These are phyloP conservation scores for Lentinula novae-zelandiae DNA, from an alignment of 1,284 basidiomycete species.

Conservation along the genomic window DNA sequence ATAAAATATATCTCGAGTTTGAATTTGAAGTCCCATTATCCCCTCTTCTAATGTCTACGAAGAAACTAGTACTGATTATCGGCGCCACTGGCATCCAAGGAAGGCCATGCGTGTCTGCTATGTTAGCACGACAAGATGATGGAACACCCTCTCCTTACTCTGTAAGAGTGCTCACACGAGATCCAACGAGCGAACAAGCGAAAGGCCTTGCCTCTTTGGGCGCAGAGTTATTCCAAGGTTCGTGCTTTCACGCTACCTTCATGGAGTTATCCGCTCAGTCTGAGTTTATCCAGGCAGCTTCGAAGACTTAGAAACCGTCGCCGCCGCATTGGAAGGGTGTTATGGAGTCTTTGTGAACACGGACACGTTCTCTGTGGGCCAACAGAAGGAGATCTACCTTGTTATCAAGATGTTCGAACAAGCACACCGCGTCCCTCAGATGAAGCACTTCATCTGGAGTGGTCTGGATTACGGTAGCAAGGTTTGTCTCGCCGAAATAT, in stretches of 20 bases:
- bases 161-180: conserved; percentile 44
- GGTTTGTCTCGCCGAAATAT: conserved; percentile 22
- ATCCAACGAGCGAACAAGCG: conserved; percentile 33
- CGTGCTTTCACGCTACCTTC: neutral
- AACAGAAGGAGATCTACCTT: conserved; percentile 37
- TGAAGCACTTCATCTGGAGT: conserved; percentile 46
- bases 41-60: neutral
- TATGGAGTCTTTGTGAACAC: conserved; percentile 46
- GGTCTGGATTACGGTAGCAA: conserved; percentile 41
- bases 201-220: conserved; percentile 34
- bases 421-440: conserved; percentile 33
- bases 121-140: conserved; percentile 33
- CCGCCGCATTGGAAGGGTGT: conserved; percentile 33
- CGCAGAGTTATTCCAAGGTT: conserved; percentile 42
- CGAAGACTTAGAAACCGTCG: conserved; percentile 31
- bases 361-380: conserved; percentile 43
- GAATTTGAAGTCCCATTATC: neutral
- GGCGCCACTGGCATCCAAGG: conserved; percentile 52
- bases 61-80: conserved; percentile 43
- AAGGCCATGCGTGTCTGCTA: conserved; percentile 38
- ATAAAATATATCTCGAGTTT: neutral
- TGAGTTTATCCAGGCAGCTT: conserved; percentile 24
- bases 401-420: conserved; percentile 45
- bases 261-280: neutral
- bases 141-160: conserved; percentile 42